A percentile compares a stretch with the other conserved stretches of the same genome.
These are phyloP conservation scores for Cladorrhinum sp. DNA, from an alignment of 2,329 filamentous ascomycete species.

Conservation along the genomic window DNA sequence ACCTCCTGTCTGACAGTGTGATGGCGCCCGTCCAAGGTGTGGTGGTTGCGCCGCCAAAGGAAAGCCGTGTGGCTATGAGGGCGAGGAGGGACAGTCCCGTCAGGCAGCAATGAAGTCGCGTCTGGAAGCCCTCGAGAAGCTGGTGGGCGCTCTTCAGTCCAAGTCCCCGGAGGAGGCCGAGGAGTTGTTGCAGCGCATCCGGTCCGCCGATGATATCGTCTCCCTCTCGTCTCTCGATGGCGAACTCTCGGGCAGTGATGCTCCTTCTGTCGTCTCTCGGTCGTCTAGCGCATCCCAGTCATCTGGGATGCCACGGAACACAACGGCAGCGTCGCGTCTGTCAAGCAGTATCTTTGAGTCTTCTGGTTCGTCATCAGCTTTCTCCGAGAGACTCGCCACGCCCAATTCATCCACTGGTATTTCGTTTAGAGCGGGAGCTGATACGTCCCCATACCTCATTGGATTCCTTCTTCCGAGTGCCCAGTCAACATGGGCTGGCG, in stretches of 20 bases:
- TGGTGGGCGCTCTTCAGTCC: slow-evolving; percentile 28
- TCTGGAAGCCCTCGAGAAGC: slow-evolving; percentile 29
- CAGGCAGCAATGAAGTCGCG: slow-evolving; percentile 32
- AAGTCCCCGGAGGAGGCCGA: slow-evolving; percentile 27
- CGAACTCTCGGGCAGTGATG: background rate
- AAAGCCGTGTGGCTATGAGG: slow-evolving; percentile 33
- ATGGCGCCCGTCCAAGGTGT: slow-evolving; percentile 33
- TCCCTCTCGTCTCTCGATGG: slow-evolving; percentile 6
- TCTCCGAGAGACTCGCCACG: background rate
- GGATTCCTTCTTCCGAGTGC: slow-evolving; percentile 25
- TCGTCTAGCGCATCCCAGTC: background rate
- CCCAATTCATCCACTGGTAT: background rate
- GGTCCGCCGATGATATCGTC: slow-evolving; percentile 21
- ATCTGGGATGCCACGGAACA: background rate
- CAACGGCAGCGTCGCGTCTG: background rate
- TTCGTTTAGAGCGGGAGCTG: background rate
- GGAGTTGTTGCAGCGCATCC: slow-evolving; percentile 27
- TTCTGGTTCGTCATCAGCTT: background rate
- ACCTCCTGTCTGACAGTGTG: slow-evolving; percentile 31
- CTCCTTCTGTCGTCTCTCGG: background rate
- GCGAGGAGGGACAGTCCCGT: slow-evolving; percentile 32
- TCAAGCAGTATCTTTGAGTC: background rate
- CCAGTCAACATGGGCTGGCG: slow-evolving; percentile 19
- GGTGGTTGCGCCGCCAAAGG: slow-evolving; percentile 29
- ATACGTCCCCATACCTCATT: slow-evolving; percentile 2